A percentile compares a stretch with the other conserved stretches of the same genome.
Conservation (phyloP, 2,329 filamentous ascomycete species). For the Chalaropsis thielavioides region DNA sequence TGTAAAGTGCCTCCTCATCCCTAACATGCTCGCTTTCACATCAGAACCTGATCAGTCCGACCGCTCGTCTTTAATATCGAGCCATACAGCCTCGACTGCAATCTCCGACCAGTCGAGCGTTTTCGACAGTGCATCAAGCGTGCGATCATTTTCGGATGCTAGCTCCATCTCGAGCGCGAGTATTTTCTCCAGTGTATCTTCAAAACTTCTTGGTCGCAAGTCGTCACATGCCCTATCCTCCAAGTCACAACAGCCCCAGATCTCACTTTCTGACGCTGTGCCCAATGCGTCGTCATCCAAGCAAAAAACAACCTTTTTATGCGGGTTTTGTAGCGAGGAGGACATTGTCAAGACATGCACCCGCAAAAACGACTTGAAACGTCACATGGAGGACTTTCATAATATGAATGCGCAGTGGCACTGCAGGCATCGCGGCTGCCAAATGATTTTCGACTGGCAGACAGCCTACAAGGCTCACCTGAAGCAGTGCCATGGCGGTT, state of each 20-base stretch:
- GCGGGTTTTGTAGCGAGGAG: slow-evolving; percentile 31
- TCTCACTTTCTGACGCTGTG: slow-evolving; percentile 1
- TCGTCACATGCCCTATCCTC: slow-evolving; percentile 19
- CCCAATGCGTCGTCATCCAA: slow-evolving; percentile 21
- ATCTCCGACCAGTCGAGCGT: slow-evolving; percentile 27
- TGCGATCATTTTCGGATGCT: slow-evolving; percentile 28
- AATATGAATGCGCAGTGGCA: slow-evolving; percentile 34
- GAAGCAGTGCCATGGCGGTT: slow-evolving; percentile 31
- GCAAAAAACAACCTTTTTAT: slow-evolving; percentile 28
- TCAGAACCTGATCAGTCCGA: slow-evolving; percentile 22
- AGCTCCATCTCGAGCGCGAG: slow-evolving; percentile 27
- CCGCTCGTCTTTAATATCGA: slow-evolving; percentile 26
- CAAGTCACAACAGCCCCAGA: slow-evolving; percentile 10
- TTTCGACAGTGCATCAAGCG: slow-evolving; percentile 26
- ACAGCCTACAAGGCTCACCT: slow-evolving; percentile 34
- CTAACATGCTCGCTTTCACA: slow-evolving; percentile 9
- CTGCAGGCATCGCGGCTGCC: slow-evolving; percentile 31
- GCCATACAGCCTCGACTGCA: slow-evolving; percentile 24
- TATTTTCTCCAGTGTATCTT: slow-evolving; percentile 30
- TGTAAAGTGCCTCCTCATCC: slow-evolving; percentile 23
- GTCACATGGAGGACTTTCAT: slow-evolving; percentile 36
- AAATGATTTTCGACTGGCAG: slow-evolving; percentile 34
- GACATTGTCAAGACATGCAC: slow-evolving; percentile 31
- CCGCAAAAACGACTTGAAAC: slow-evolving; percentile 35
- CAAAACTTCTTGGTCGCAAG: slow-evolving; percentile 25